Evolutionary conservation across 106 monocot genomes (phyloP).

Genomic region (Posidonia australis): DNA sequence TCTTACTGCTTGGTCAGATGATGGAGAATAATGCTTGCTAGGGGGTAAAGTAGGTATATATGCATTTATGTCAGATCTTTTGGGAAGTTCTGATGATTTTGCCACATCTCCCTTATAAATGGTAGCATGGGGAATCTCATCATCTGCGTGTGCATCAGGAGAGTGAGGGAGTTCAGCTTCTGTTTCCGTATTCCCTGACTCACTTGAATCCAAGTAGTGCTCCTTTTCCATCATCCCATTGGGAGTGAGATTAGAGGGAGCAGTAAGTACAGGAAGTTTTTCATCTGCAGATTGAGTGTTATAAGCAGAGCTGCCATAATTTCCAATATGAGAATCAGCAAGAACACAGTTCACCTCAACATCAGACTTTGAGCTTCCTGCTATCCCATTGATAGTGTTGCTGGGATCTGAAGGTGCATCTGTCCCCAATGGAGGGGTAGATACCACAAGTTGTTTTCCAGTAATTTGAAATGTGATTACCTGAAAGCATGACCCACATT

Average conservation of each 20-base stretch:
- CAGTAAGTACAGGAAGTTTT: conserved; percentile 35
- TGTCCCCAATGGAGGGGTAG: not conserved
- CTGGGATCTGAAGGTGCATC: not conserved
- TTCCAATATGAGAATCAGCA: conserved; percentile 16
- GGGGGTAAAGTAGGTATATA: conserved; percentile 40
- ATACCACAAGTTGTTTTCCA: conserved; percentile 34
- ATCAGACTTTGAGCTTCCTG: not conserved
- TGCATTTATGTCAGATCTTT: conserved; percentile 20
- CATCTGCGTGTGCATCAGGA: conserved; percentile 26
- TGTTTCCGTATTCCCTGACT: conserved; percentile 35
- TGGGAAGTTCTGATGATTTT: conserved; percentile 31
- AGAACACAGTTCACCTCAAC: conserved; percentile 11
- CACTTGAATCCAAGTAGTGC: conserved; percentile 28
- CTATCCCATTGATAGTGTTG: not conserved
- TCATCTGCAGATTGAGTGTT: conserved; percentile 17
- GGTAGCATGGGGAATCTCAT: conserved; percentile 29
- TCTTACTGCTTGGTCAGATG: conserved; percentile 27
- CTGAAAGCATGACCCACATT: conserved; percentile 65
- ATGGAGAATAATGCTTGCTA: conserved; percentile 34
- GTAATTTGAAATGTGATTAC: conserved; percentile 40
- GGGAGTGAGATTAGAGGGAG: conserved; percentile 21
- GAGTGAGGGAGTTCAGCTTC: no score
- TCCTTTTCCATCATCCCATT: conserved; percentile 25
- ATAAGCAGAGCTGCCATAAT: conserved; percentile 22
- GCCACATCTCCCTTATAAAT: conserved; percentile 29